Base-by-base conservation (phyloP, 441 rosid genomes). In the Mallotus repandus region DNA sequence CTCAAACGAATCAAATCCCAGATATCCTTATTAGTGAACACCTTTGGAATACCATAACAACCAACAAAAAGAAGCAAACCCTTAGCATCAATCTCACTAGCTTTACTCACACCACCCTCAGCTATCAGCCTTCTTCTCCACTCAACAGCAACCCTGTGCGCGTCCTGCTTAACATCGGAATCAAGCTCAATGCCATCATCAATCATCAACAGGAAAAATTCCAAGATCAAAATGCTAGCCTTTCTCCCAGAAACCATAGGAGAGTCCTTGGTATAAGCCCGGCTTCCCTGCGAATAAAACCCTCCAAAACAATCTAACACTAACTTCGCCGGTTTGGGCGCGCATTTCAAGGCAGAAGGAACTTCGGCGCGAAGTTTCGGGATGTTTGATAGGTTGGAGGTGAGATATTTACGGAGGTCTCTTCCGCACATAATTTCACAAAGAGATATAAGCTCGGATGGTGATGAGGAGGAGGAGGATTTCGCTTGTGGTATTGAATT, bases 271-370 rank as follows among this genome's bases (percentile, higher is more conserved):
- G 80, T n/a, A 54, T 78, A 89, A 1, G 97, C 93, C 68, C 77
- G 83, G 67, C 74, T 84, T 0, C 95, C 97, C 75, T 87, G 90
- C 21, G 84, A 58, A 68, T 80, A 88, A 76, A 91, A 89, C 78
- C 88, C 75, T 46, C 97, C 95, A 10, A 91, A 75, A 76, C 90
- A 87, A 7, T 93, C 97, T 71, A 91, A 70, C 53, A 88, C 92
- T 68, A 93, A 84, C 73, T 81, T 88, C 22, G 86, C 89, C 25
- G 95, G 88, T 15, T 82, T 85, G 48, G 86, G 83, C 0, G 97
- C 84, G 1, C 75, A 49, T 70, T 82, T 84, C 68, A 93, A 71
- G 3, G 90, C 97, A 18, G 60, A 29, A 1, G 89, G 86, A 25
- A 87, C 81, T 66, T 87, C 88, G 32, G 74, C 72, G 14, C 90